Percentiles rank a stretch among this genome's conserved stretches.
These are phyloP conservation scores for Cyberlindnera suaveolens DNA, from an alignment of 805 yeast genomes.

Conservation along the genomic window DNA sequence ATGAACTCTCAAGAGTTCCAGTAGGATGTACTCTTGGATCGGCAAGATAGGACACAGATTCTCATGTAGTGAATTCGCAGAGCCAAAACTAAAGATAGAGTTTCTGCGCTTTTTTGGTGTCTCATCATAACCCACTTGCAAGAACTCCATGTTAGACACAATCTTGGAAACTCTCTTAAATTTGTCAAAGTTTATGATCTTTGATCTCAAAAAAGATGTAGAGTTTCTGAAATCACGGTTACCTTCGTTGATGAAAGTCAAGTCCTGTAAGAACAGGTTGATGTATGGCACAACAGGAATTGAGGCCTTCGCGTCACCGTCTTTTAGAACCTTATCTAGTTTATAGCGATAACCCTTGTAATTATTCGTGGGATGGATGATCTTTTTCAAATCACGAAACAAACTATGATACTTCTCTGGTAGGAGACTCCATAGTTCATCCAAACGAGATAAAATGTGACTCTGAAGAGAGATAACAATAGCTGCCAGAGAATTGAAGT, in stretches of 20 bases:
- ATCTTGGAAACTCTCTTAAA: constrained; percentile 61
- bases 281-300: constrained; percentile 74
- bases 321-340: constrained; percentile 46
- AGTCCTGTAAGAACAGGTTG: constrained; percentile 68
- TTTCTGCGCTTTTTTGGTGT: constrained; percentile 19
- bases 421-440: constrained; percentile 52
- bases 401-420: constrained; percentile 55
- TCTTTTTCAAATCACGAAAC: constrained; percentile 56
- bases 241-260: constrained; percentile 80
- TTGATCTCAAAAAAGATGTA: constrained; percentile 39
- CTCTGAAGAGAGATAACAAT: constrained; percentile 73
- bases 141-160: constrained; percentile 57
- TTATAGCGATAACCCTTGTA: constrained; percentile 63
- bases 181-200: constrained; percentile 67
- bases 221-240: constrained; percentile 62
- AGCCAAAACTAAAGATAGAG: constrained; percentile 21
- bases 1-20: constrained; percentile 66
- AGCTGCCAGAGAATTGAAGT: constrained; percentile 74
- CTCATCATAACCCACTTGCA: constrained; percentile 54
- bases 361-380: constrained; percentile 72
- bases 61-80: constrained; percentile 16
- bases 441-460: constrained; percentile 58
- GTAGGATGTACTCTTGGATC: constrained; percentile 46
- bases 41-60: constrained; percentile 29
- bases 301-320: constrained; percentile 29